These are phyloP conservation scores for Phytophthora foliorum DNA, from an alignment of 352 stramenopile genomes.

Conservation along the genomic window DNA sequence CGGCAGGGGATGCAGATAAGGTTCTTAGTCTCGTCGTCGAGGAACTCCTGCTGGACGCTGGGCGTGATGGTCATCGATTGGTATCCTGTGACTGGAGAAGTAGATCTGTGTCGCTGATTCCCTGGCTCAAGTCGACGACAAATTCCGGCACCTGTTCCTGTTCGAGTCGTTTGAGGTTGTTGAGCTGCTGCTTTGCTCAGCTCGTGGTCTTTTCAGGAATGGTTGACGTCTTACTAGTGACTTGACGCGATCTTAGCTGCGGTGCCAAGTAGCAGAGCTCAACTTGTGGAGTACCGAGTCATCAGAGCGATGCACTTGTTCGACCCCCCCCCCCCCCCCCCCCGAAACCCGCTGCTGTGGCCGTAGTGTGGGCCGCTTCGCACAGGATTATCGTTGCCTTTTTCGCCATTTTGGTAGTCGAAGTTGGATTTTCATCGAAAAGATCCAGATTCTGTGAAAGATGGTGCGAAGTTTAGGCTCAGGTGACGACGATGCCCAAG, in stretches of 20 bases:
- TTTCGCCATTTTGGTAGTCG: constrained; percentile 28
- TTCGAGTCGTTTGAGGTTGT: constrained; percentile 3
- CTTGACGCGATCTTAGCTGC: constrained; percentile 15
- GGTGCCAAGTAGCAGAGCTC: neutral
- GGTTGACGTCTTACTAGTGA: constrained; percentile 2
- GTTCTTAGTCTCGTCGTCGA: constrained; percentile 45
- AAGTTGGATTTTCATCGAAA: constrained; percentile 33
- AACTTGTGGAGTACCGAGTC: neutral
- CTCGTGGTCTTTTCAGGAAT: constrained; percentile 27
- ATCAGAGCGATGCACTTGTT: neutral
- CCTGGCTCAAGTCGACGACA: constrained; percentile 6
- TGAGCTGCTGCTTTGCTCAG: constrained; percentile 8
- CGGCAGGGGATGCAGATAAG: constrained; percentile 44
- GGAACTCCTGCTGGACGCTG: constrained; percentile 45
- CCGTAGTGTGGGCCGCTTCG: neutral
- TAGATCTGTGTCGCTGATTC: neutral
- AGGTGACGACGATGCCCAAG: constrained; percentile 5
- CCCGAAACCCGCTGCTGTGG: constrained; percentile 6
- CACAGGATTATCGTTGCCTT: constrained; percentile 18
- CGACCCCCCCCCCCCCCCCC: too few species aligned
- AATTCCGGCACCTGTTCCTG: constrained; percentile 2
- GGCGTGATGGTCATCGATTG: constrained; percentile 50
- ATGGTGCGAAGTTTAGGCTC: constrained; percentile 9
- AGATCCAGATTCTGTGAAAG: constrained; percentile 20
- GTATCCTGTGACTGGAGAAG: constrained; percentile 5